Evolutionary conservation across 2,329 filamentous ascomycete genomes (phyloP), one percentile per base, ranked within the genome.

Genomic region (Pseudovirgaria hyperparasitica): DNA sequence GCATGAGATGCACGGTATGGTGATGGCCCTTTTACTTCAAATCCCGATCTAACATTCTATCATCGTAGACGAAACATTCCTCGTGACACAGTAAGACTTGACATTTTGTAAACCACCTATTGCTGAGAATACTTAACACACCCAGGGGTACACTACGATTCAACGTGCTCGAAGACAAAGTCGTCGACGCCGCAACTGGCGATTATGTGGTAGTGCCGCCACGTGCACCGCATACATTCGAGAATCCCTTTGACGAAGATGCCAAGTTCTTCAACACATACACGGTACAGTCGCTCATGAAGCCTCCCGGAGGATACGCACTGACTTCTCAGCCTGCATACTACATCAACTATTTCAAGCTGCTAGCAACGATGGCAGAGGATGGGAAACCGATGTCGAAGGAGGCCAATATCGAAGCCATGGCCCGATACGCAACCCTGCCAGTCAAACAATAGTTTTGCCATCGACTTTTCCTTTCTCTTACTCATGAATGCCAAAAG

Each of bases 11-110:
- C 50, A 53, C 33, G 49, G n/a, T n/a, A n/a, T n/a, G n/a, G n/a
- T n/a, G n/a, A n/a, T n/a, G n/a, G n/a, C n/a, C n/a, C n/a, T 21
- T 13, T 23, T 7, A 8, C 15, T 12, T n/a, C 17, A 10, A 12
- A 2, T 10, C 18, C 19, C 9, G n/a, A n/a, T 9, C 19, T 20
- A 9, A 32, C 19, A 34, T 34, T 29, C 63, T n/a, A n/a, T n/a
- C n/a, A n/a, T n/a, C n/a, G n/a, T n/a, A n/a, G n/a, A 72, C 46
- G 66, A 72, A 48, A 68, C 63, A 6, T 72, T 71, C 48, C 57
- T 69, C 22, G 55, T 69, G n/a, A 66, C 59, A 1, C 47, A 60
- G 28, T n/a, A n/a, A n/a, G n/a, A n/a, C n/a, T n/a, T n/a, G n/a
- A n/a, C n/a, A n/a, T n/a, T n/a, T 24, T 9, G 9, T 13, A 13